Percentiles rank a stretch among this genome's conserved stretches.
Conservation (phyloP, 345 rosid species). For the Syzygium oleosum region DNA sequence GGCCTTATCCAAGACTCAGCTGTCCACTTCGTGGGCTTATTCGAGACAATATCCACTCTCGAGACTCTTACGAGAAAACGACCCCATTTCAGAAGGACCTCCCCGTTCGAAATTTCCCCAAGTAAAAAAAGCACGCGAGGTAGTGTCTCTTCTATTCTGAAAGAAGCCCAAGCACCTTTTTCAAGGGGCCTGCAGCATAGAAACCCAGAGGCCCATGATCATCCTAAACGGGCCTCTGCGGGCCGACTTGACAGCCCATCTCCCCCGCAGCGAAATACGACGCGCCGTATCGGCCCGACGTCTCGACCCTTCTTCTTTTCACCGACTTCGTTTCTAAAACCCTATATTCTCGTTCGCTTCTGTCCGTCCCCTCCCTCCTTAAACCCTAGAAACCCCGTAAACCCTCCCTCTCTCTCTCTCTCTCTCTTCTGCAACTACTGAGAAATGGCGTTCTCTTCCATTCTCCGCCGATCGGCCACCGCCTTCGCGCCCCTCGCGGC, state of each 20-base stretch:
- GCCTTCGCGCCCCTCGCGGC: constrained; percentile 27
- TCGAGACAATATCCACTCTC: no score
- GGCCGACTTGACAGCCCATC: not conserved
- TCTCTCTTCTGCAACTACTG: not conserved
- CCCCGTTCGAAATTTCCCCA: no score
- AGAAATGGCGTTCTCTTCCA: constrained; percentile 31
- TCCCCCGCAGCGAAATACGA: not conserved
- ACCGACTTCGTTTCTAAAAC: not conserved
- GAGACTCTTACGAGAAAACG: no score
- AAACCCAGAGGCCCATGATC: not conserved
- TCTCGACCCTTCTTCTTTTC: not conserved
- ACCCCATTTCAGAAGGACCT: no score
- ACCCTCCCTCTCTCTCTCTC: not conserved
- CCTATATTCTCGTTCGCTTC: not conserved
- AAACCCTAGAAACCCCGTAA: constrained; percentile 1
- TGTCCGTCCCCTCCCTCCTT: not conserved
- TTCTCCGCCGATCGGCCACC: constrained; percentile 39
- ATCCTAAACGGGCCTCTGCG: not conserved
- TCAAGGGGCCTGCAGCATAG: not conserved
- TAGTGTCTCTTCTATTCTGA: no score
- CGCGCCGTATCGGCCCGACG: not conserved
- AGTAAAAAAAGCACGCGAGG: no score
- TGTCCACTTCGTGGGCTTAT: no score
- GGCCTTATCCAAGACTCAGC: no score
- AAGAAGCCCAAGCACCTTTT: no score